Evolutionary conservation across 768 basidiomycete genomes (phyloP), one percentile per base, ranked within the genome.

Genomic region (Suillus tomentosus): DNA sequence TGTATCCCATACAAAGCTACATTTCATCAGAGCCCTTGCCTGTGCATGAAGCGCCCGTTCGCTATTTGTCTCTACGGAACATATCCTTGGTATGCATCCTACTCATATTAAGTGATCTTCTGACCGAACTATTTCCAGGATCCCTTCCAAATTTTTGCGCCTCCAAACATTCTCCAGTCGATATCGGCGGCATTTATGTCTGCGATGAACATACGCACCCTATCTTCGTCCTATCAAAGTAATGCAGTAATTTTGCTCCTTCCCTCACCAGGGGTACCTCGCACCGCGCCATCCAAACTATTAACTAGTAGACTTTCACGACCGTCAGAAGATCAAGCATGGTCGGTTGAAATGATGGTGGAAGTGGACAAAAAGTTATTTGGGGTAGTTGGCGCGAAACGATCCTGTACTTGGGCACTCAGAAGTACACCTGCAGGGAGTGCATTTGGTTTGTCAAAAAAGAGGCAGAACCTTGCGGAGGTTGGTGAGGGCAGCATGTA

Each of bases 91-190:
- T 72, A 42, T 39, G n/a, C 13, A 31, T 27, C 48, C 13, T 39
- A 48, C 62, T 8, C 22, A 55, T 56, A n/a, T 24, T 24, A 56
- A 31, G 9, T 3, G 24, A 54, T 4, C 14, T 42, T 17, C 55
- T 70, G 61, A 72, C 27, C 6, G 3, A 15, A 11, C 1, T 27
- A 27, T 31, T 37, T 24, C 31, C 36, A 85, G 82, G 71, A 73
- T 63, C 65, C 71, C 3, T 74, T 79, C 0, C 67, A 79, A 58
- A 72, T 71, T 1, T 87, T 87, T 61, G 69, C 78, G 3, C 82
- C 87, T 3, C 87, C 87, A 17, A 88, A 88, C 66, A 77, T 89
- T 40, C 70, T 87, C 53, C 83, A 81, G 65, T 80, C 81, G 6
- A 81, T 84, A 1, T 81, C 85, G 0, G 85, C 87, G 5, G 79